These are phyloP conservation scores for Cladophialophora carrionii DNA, from an alignment of 2,329 filamentous ascomycete genomes.

Conservation along the genomic window DNA sequence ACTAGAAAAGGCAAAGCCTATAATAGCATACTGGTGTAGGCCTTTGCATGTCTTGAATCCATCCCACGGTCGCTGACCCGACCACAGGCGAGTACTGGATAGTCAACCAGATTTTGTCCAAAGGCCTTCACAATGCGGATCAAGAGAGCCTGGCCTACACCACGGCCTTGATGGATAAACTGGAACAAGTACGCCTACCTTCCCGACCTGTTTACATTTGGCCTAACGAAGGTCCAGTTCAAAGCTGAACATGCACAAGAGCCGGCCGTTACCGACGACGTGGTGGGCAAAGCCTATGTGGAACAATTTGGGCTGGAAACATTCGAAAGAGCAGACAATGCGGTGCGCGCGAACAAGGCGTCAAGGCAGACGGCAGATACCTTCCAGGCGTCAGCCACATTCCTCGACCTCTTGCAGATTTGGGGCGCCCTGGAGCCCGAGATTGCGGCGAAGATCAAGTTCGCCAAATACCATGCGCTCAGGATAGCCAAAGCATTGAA, in stretches of 20 bases:
- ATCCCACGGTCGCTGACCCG: slow-evolving; percentile 37
- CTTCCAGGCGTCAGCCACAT: slow-evolving; percentile 88
- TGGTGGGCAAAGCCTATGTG: slow-evolving; percentile 85
- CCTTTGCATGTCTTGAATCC: slow-evolving; percentile 37
- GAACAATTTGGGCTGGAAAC: slow-evolving; percentile 92
- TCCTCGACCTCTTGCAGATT: slow-evolving; percentile 83
- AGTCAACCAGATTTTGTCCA: slow-evolving; percentile 85
- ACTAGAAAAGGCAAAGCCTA: slow-evolving; percentile 80
- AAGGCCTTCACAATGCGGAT: slow-evolving; percentile 75
- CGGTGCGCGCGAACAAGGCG: slow-evolving; percentile 79
- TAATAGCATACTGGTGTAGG: slow-evolving; percentile 94
- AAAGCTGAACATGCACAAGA: slow-evolving; percentile 75
- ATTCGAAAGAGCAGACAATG: slow-evolving; percentile 79
- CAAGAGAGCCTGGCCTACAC: slow-evolving; percentile 81
- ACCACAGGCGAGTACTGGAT: slow-evolving; percentile 81
- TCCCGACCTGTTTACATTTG: background rate
- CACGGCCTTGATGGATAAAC: slow-evolving; percentile 81
- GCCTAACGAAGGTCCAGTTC: slow-evolving; percentile 50
- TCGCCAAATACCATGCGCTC: slow-evolving; percentile 91
- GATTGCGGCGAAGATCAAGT: slow-evolving; percentile 84
- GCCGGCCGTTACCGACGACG: slow-evolving; percentile 82
- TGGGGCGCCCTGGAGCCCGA: slow-evolving; percentile 79
- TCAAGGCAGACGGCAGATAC: slow-evolving; percentile 92
- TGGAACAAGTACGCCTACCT: slow-evolving; percentile 67
- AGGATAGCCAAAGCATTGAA: slow-evolving; percentile 90